Conservation (phyloP, 768 basidiomycete species). For the Candolleomyces eurysporus region DNA sequence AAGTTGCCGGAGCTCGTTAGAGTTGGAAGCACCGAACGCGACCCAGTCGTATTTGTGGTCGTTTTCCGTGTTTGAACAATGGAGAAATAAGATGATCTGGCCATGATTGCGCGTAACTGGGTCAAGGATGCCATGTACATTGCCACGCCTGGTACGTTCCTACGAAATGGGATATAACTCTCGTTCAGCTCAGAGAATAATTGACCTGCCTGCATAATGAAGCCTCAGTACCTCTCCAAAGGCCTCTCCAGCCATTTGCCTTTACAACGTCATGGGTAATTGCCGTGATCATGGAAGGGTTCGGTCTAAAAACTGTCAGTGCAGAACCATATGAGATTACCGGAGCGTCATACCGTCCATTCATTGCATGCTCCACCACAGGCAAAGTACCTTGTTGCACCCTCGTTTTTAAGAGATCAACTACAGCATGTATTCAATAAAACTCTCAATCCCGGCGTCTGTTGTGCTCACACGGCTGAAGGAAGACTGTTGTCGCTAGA, state of each 20-base stretch:
- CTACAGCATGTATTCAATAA: conserved; percentile 29
- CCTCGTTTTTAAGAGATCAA: conserved; percentile 91
- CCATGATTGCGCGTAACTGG: conserved; percentile 75
- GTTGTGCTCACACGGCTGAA: conserved; percentile 67
- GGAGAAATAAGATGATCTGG: conserved; percentile 70
- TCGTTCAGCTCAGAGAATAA: neutral
- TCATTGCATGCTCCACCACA: conserved; percentile 42
- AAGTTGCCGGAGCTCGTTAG: conserved; percentile 81
- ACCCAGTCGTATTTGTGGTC: conserved; percentile 20
- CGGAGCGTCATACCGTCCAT: conserved; percentile 12
- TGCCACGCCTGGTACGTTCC: conserved; percentile 92
- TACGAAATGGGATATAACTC: conserved; percentile 23
- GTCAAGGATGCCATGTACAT: conserved; percentile 88
- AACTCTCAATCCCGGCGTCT: neutral
- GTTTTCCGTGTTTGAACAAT: conserved; percentile 20
- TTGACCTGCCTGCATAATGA: conserved; percentile 64
- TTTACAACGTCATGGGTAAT: conserved; percentile 58
- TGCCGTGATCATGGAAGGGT: conserved; percentile 41
- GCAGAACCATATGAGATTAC: neutral
- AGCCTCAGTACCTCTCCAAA: conserved; percentile 88
- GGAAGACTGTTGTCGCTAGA: conserved; percentile 66
- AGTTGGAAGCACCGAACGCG: conserved; percentile 60
- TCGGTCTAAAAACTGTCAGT: conserved; percentile 15
- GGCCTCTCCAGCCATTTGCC: conserved; percentile 61
- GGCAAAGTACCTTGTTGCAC: conserved; percentile 66